Conservation (phyloP, 495 filamentous ascomycete species). For the Podospora australis region DNA sequence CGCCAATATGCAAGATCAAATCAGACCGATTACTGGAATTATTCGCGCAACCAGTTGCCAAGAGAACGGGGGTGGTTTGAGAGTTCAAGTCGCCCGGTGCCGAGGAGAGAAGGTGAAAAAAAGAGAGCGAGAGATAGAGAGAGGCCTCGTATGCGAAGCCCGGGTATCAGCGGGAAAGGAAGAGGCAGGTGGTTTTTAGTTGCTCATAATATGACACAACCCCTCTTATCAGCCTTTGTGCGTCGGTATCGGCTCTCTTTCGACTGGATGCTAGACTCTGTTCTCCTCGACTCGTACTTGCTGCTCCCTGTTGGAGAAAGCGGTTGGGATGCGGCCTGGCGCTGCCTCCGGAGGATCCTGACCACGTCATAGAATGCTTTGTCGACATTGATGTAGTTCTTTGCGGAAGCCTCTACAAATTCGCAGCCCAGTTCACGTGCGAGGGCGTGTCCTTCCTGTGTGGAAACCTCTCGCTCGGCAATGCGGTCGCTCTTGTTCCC, state of each 20-base stretch:
- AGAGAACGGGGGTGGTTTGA: background rate
- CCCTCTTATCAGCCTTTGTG: slow-evolving; percentile 16
- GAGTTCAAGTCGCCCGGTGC: background rate
- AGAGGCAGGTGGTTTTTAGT: too few species aligned
- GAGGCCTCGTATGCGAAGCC: background rate
- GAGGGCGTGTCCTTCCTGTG: slow-evolving; percentile 87
- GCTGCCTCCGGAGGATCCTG: slow-evolving; percentile 75
- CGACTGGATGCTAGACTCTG: slow-evolving; percentile 11
- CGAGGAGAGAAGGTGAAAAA: background rate
- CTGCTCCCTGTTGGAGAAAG: slow-evolving; percentile 28
- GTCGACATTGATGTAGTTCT: slow-evolving; percentile 98
- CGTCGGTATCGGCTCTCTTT: slow-evolving; percentile 25
- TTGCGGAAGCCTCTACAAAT: slow-evolving; percentile 97
- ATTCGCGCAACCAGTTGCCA: background rate
- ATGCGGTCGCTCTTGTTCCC: slow-evolving; percentile 97
- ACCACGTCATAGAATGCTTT: slow-evolving; percentile 99
- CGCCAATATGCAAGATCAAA: slow-evolving; percentile 9
- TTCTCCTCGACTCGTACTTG: slow-evolving; percentile 23
- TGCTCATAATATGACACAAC: slow-evolving; percentile 35
- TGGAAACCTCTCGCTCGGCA: slow-evolving; percentile 91
- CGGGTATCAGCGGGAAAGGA: background rate
- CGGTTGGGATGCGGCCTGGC: slow-evolving; percentile 47
- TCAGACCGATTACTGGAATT: too few species aligned
- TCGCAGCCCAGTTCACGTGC: slow-evolving; percentile 92
- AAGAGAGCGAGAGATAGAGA: background rate